phyloP scores from a whole-genome alignment of 805 yeast genomes.

The Candida silvicultrix region DNA sequence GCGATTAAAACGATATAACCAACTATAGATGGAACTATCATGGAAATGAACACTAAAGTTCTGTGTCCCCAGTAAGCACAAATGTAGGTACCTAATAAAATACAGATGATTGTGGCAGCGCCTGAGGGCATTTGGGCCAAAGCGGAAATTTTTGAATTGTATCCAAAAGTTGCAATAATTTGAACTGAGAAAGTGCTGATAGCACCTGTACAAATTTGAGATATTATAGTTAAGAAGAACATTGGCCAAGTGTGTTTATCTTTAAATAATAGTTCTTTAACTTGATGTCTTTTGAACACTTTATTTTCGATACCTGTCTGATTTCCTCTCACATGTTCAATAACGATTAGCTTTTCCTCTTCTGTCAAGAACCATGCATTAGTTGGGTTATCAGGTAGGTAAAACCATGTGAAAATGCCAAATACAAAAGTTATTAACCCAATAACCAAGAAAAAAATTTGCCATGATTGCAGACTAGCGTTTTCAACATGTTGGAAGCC shows the following conservation, averaged over 20 bases:
- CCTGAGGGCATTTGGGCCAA: slow-evolving; percentile 51
- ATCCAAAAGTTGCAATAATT: slow-evolving; percentile 37
- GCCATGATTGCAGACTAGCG: slow-evolving; percentile 42
- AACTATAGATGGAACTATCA: slow-evolving; percentile 42
- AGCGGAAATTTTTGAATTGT: slow-evolving; percentile 27
- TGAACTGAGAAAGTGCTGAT: slow-evolving; percentile 16
- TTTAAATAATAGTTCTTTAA: slow-evolving; percentile 33
- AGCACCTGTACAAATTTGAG: slow-evolving; percentile 44
- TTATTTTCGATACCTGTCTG: slow-evolving; percentile 44
- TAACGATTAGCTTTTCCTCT: slow-evolving; percentile 31
- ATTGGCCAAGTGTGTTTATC: slow-evolving; percentile 42
- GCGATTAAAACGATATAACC: slow-evolving; percentile 40
- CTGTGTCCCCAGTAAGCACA: slow-evolving; percentile 27
- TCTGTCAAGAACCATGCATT: slow-evolving; percentile 25
- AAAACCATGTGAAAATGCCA: slow-evolving; percentile 35
- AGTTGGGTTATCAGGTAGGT: slow-evolving; percentile 44
- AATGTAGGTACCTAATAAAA: slow-evolving; percentile 31
- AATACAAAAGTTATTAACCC: slow-evolving; percentile 44
- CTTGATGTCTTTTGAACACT: slow-evolving; percentile 32
- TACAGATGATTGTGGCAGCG: slow-evolving; percentile 35
- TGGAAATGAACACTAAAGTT: slow-evolving; percentile 28
- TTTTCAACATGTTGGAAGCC: slow-evolving; percentile 45
- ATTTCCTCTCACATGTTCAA: slow-evolving; percentile 34
- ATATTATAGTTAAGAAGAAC: slow-evolving; percentile 32
- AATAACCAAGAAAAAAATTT: slow-evolving; percentile 47